Evolutionary conservation across 2,329 filamentous ascomycete species (phyloP), one percentile per base, ranked within the genome.

Genomic region (Arthrobotrys musiformis): DNA sequence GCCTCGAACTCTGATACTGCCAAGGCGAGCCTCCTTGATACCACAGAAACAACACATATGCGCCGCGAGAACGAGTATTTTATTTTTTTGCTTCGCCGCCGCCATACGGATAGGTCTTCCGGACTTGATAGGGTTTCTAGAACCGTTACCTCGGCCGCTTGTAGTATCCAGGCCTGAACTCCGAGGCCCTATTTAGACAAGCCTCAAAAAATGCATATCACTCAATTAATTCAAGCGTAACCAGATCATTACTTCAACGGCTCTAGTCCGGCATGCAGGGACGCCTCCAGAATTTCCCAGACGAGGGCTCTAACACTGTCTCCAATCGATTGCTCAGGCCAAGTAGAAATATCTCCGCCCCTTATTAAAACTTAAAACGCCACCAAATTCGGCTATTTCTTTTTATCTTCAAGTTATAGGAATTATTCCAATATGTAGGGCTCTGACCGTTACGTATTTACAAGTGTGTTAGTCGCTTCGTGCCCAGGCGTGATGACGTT

Each of bases 41-140:
- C 54, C 17, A 58, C 50, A 58, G 33, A 58, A 58, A 40, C 54
- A 58, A 58, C 54, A 17, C 50, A 15, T 19, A 9, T 17, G 37
- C 13, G 13, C 13, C 6, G n/a, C 17, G 15, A 24, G 28, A 35
- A 35, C 13, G 8, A 56, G 6, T 17, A 8, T 24, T 40, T 58
- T 19, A 8, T 40, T 15, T 58, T 19, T 19, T n/a, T 4, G n/a
- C n/a, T n/a, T n/a, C n/a, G n/a, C 30, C 30, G 30, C 19, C 7
- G 26, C 1, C 19, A 1, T 26, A 40, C 26, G 54, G 22, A 17
- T 8, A 13, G 2, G 40, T 58, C n/a, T 19, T 26, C 54, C 54
- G 54, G 2, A 15, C 6, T 56, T 35, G 30, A 26, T 22, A 19
- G 50, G 50, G 22, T 17, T 30, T 35, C 50, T 35, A 35, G 50